Percentiles rank a stretch among this genome's conserved stretches.
Evolutionary conservation across 163 green algal species (phyloP).

Genomic region (Scenedesmus sp.): DNA sequence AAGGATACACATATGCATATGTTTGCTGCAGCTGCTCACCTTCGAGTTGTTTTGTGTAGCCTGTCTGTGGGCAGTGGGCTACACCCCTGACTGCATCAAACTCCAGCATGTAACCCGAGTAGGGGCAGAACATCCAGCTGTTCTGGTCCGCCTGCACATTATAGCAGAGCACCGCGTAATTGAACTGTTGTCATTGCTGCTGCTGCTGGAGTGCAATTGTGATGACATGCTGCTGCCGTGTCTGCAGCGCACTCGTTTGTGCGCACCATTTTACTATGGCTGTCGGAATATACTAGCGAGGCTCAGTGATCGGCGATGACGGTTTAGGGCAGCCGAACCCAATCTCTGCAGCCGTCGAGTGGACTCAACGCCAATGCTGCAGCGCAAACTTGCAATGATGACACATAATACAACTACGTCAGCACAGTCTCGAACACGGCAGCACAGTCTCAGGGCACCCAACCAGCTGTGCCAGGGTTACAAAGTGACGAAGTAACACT

Average conservation of each 20-base stretch:
- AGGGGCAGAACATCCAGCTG: slow-evolving; percentile 86
- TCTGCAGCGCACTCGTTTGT: not conserved
- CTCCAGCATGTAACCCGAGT: slow-evolving; percentile 75
- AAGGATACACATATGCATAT: not conserved
- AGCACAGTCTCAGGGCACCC: not conserved
- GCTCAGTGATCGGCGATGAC: not conserved
- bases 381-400: not conserved
- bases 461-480: not conserved
- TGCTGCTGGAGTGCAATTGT: not conserved
- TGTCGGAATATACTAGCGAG: not conserved
- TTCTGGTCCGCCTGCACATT: slow-evolving; percentile 47
- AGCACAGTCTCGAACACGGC: no score
- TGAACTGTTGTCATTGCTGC: not conserved
- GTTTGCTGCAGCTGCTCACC: slow-evolving; percentile 59
- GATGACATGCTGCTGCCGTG: not conserved
- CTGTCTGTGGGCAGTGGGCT: slow-evolving; percentile 69
- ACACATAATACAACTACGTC: slow-evolving; percentile 44
- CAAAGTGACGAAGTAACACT: not conserved
- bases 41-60: slow-evolving; percentile 67
- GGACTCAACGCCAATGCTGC: not conserved
- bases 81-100: slow-evolving; percentile 72
- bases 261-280: not conserved
- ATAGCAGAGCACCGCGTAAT: not conserved
- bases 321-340: not conserved
- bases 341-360: not conserved